Evolutionary conservation across 768 basidiomycete genomes (phyloP).

Genomic region (Mycena floridula): DNA sequence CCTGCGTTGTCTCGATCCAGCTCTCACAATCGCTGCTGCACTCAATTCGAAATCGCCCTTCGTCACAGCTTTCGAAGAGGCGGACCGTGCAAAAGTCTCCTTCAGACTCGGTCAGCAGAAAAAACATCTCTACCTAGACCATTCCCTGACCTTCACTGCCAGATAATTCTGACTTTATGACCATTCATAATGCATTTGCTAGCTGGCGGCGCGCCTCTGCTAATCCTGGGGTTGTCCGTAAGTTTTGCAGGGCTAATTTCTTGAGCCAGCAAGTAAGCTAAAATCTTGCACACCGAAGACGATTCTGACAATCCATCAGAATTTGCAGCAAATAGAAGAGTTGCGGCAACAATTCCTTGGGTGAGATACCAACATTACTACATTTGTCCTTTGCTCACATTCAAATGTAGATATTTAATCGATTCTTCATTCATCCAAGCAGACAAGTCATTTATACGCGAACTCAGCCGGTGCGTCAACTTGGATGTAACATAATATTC

Average conservation of each 20-base stretch:
- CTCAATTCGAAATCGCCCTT: constrained; percentile 94
- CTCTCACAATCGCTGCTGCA: constrained; percentile 92
- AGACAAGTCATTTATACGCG: constrained; percentile 56
- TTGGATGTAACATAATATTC: background rate
- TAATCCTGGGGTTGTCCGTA: constrained; percentile 54
- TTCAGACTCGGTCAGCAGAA: constrained; percentile 64
- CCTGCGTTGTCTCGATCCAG: constrained; percentile 90
- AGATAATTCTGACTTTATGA: constrained; percentile 96
- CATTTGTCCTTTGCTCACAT: constrained; percentile 15
- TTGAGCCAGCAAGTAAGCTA: constrained; percentile 72
- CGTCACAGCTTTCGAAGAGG: constrained; percentile 78
- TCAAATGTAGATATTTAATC: constrained; percentile 63
- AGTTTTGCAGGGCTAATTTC: constrained; percentile 77
- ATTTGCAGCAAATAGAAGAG: constrained; percentile 94
- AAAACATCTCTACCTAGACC: background rate
- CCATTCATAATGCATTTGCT: constrained; percentile 84
- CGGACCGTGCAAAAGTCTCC: constrained; percentile 72
- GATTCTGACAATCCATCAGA: constrained; percentile 35
- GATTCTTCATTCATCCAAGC: constrained; percentile 82
- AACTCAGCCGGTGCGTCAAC: constrained; percentile 54
- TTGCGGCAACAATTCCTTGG: constrained; percentile 85
- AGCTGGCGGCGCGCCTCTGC: constrained; percentile 78
- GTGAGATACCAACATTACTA: constrained; percentile 22
- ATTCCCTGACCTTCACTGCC: background rate
- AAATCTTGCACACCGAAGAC: constrained; percentile 2